Evolutionary conservation across 768 basidiomycete species (phyloP).

Genomic region (Boletus rubropictus): DNA sequence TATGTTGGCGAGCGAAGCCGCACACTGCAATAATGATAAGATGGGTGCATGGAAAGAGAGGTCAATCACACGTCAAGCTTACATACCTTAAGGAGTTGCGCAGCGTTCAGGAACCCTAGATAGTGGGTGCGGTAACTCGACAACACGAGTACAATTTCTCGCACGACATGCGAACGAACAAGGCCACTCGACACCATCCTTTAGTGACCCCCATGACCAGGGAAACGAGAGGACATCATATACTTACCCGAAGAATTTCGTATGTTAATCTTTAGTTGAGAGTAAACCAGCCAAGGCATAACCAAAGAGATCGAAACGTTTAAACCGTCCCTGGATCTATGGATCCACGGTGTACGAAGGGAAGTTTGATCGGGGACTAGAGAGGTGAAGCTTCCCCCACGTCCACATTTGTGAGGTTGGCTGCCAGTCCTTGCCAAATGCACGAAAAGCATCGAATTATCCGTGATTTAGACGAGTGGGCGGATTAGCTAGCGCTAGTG

Average conservation of each 20-base stretch:
- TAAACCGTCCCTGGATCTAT: not conserved
- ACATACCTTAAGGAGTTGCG: not conserved
- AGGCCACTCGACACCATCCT: not conserved
- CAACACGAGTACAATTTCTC: conserved; percentile 3
- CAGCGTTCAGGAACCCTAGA: not conserved
- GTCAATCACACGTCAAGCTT: not conserved
- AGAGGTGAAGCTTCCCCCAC: not conserved
- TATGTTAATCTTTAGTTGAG: not conserved
- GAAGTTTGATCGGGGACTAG: not conserved
- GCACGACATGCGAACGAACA: not conserved
- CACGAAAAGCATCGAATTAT: no score
- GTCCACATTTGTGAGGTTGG: not conserved
- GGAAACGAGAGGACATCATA: not conserved
- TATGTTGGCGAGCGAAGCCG: not conserved
- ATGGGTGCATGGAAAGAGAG: not conserved
- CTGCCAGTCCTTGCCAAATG: no score
- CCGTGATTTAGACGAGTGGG: not conserved
- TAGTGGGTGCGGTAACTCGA: not conserved
- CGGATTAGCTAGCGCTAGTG: not conserved
- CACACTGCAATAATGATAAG: not conserved
- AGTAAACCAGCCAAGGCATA: not conserved
- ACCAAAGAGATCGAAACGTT: not conserved
- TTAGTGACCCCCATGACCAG: not conserved
- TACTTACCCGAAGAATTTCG: not conserved
- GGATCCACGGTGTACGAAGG: not conserved